Evolutionary conservation across 345 rosid genomes (phyloP), one percentile per base, ranked within the genome.

Genomic region (Camelina neglecta): DNA sequence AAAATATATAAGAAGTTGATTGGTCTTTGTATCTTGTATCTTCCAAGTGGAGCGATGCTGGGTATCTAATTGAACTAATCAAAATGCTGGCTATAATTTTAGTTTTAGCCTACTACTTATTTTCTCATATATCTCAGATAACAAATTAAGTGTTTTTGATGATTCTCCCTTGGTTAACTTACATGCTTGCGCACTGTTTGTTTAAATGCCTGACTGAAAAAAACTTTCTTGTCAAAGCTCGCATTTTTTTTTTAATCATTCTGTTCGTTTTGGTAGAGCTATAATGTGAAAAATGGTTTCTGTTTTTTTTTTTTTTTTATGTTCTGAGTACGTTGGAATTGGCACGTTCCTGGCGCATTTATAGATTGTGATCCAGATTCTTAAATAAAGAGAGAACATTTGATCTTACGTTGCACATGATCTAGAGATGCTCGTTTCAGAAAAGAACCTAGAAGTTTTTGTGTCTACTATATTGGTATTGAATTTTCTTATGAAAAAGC

Each of bases 261-360:
- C 21, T 44, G 20, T 38, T 72, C 29, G 5, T 59, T 3, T 59
- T 41, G 39, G 24, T 24, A 2, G 11, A 24, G 54, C 0, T 23
- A 3, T 57, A 3, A 9, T 56, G 62, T 26, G 38, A 21, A 20
- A 67, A 18, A 7, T 0, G 1, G 56, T 50, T 61, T 72, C 60
- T 10, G 9, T 21, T 21, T 21, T 21, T 31, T 41, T 23, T 10
- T 60, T 38, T 38, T 18, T 18, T 18, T 18, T n/a, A n/a, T n/a
- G 49, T 39, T 16, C 24, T 24, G 60, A 50, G 15, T 67, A 35
- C 21, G 45, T 33, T 33, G 8, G n/a, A n/a, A n/a, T n/a, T n/a
- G n/a, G n/a, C n/a, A n/a, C n/a, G n/a, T n/a, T n/a, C n/a, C 26
- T 42, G n/a, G 45, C 57, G 59, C 71, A 65, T 74, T 65, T 55